These are phyloP conservation scores for Niebla homalea DNA, from an alignment of 495 filamentous ascomycete species.

Conservation along the genomic window DNA sequence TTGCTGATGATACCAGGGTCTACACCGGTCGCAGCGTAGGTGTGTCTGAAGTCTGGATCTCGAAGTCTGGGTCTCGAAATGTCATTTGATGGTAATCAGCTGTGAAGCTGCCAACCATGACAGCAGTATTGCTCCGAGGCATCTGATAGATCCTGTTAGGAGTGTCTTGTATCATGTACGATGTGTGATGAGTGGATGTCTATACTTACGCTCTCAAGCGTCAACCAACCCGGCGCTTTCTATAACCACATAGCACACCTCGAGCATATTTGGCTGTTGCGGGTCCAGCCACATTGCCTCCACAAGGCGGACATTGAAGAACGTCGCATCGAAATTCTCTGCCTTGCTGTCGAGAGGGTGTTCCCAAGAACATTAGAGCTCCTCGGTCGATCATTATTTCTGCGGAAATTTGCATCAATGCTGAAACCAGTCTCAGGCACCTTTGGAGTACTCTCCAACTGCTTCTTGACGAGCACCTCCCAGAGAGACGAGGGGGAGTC, in stretches of 20 bases:
- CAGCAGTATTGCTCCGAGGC: constrained; percentile 31
- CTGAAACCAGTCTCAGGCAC: constrained; percentile 27
- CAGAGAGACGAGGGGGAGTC: constrained; percentile 29
- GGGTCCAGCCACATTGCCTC: constrained; percentile 36
- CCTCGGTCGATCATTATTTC: constrained; percentile 8
- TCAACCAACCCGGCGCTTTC: constrained; percentile 34
- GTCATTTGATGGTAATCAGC: constrained; percentile 20
- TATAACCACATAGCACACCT: constrained; percentile 32
- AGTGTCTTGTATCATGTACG: background rate
- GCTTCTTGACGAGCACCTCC: constrained; percentile 14
- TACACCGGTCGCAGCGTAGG: background rate
- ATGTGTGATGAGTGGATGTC: constrained; percentile 9
- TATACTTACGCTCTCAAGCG: constrained; percentile 22
- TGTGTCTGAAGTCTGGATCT: constrained; percentile 10
- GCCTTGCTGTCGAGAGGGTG: constrained; percentile 39
- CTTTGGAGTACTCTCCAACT: constrained; percentile 5
- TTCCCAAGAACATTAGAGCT: constrained; percentile 9
- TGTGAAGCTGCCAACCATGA: constrained; percentile 26
- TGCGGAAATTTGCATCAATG: constrained; percentile 31
- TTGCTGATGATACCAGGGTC: constrained; percentile 2
- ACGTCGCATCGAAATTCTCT: constrained; percentile 41
- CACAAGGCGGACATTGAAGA: constrained; percentile 33
- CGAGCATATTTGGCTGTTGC: constrained; percentile 33
- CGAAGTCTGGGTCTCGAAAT: constrained; percentile 8
- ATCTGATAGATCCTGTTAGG: constrained; percentile 8